A percentile compares a stretch with the other conserved stretches of the same genome.
Evolutionary conservation across 2,329 filamentous ascomycete genomes (phyloP).

Genomic region (Phialophora chinensis): DNA sequence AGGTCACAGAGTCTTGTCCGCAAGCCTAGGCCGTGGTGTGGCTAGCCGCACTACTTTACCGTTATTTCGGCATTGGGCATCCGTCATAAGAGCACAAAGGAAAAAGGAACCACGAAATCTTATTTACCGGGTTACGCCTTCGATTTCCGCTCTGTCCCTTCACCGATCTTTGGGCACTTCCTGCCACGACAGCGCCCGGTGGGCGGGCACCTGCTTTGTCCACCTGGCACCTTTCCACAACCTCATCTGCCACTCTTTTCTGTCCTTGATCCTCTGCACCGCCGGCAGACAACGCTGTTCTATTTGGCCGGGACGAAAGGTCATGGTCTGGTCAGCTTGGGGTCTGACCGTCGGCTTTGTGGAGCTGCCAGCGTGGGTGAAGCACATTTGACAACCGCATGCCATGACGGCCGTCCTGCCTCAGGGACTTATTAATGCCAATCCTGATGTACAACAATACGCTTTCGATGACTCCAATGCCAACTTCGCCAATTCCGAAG

Average conservation of each 20-base stretch:
- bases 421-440: conserved; percentile 31
- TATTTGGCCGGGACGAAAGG: conserved; percentile 16
- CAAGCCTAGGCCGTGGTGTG: neutral
- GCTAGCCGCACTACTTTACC: conserved; percentile 6
- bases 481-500: conserved; percentile 34
- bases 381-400: conserved; percentile 25
- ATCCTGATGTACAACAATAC: conserved; percentile 24
- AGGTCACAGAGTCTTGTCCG: conserved; percentile 5
- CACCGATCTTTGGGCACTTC: conserved; percentile 21
- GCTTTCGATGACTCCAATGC: conserved; percentile 17
- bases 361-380: conserved; percentile 23
- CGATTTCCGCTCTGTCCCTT: conserved; percentile 1
- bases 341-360: conserved; percentile 26
- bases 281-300: neutral
- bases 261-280: neutral
- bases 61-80: conserved; percentile 11
- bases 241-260: conserved; percentile 7
- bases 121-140: conserved; percentile 8
- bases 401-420: conserved; percentile 36
- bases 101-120: conserved; percentile 14
- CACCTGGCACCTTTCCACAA: conserved; percentile 3
- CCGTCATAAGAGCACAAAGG: conserved; percentile 6
- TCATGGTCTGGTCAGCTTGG: conserved; percentile 27
- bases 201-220: conserved; percentile 16
- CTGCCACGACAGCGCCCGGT: conserved; percentile 8